Base-by-base conservation (phyloP, 2,329 filamentous ascomycete species). In the Ophioceras dolichostomum region DNA sequence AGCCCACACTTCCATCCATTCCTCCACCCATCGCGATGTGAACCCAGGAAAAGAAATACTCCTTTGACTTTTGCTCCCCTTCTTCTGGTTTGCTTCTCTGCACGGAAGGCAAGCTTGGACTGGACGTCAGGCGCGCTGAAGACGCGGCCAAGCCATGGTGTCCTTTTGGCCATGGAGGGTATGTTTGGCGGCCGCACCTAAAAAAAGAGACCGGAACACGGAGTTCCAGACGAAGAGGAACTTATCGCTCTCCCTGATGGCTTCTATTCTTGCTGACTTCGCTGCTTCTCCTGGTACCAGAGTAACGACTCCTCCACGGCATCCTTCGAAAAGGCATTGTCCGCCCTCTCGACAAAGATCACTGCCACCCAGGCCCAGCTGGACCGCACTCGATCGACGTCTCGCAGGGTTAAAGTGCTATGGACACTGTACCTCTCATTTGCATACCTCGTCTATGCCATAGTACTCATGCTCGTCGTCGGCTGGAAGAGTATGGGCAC, bases 381-480 rank as follows among this genome's bases (percentile, higher is more conserved):
- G 46, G 87, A 94, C 51, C 67, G 66, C 30, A 69, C 82, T 28
- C 77, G 85, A 33, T 71, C 80, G 47, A 74, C 73, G 43, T 77
- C 83, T 35, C 77, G 89, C 40, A 81, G 88, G 41, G 73, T 81
- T 49, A 89, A 83, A 48, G 84, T 86, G 27, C 73, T 96, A 39
- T 87, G 79, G 76, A 94, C 87, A 0, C 73, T 98, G 12, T 98
- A 96, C 56, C 78, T 88, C 3, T 78, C 78, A 39, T 89, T 98
- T 50, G 84, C 81, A 36, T 98, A 96, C 58, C 78, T 95, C 4
- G 74, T 96, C 33, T 88, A 86, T 49, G 72, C 78, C 9, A 77
- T 94, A 20, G 80, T 96, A 37, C 68, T 93, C 32, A 70, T 81
- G 4, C 69, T 98, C 6, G 86, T 95, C 7, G 77, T 94, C 4